Percentiles rank a stretch among this genome's conserved stretches.
Conservation (phyloP, 345 rosid species). For the Brassica incana region DNA sequence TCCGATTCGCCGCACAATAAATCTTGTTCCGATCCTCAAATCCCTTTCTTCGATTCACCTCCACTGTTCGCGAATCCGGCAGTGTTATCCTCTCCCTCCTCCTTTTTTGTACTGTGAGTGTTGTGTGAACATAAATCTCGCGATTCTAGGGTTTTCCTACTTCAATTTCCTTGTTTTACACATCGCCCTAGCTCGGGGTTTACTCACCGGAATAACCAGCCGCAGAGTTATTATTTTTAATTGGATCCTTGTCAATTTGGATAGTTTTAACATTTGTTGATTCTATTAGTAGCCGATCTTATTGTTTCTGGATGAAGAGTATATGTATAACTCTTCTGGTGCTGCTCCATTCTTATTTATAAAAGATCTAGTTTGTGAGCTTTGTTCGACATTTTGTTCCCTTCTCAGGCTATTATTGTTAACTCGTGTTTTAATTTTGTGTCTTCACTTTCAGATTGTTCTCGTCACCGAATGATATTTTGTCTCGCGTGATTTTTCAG, state of each 20-base stretch:
- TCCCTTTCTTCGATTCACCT: neutral
- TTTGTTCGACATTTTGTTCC: neutral
- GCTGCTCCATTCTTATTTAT: neutral
- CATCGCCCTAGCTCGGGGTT: neutral
- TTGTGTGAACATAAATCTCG: neutral
- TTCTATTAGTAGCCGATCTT: neutral
- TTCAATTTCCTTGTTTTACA: neutral
- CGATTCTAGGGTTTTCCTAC: constrained; percentile 29
- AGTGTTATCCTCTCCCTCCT: neutral
- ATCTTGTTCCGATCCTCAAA: constrained; percentile 1
- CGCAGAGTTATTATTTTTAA: neutral
- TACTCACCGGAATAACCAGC: neutral
- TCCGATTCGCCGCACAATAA: neutral
- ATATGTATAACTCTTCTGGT: neutral
- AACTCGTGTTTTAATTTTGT: constrained; percentile 20
- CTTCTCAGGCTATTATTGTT: constrained; percentile 44
- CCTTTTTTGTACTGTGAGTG: constrained; percentile 28
- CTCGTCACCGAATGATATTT: constrained; percentile 58
- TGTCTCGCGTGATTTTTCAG: constrained; percentile 51
- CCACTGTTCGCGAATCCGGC: constrained; percentile 12
- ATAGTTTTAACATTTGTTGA: neutral
- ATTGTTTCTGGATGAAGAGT: neutral
- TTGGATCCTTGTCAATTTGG: neutral
- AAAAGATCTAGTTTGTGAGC: neutral
- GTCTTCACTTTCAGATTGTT: constrained; percentile 46